Evolutionary conservation across 768 basidiomycete species (phyloP).

Genomic region (Boletus rex-veris): DNA sequence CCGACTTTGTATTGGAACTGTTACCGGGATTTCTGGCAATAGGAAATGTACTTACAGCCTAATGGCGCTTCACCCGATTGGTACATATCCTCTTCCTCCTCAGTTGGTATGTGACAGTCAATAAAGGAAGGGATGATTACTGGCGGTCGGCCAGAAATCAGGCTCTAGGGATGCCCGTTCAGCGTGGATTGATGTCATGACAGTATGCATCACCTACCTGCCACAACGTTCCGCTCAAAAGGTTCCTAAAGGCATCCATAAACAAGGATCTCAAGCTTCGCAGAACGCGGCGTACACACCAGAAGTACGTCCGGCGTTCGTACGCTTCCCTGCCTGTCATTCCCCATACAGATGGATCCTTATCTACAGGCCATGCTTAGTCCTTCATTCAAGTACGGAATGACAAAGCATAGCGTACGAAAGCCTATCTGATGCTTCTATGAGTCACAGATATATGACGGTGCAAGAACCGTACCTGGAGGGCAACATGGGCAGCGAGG

Average conservation of each 20-base stretch:
- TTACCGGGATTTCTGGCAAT: neutral
- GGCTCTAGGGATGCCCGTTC: constrained; percentile 25
- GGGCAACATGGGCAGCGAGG: constrained; percentile 33
- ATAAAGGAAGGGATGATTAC: constrained; percentile 40
- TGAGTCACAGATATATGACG: neutral
- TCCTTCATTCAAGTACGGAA: neutral
- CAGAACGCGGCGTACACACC: constrained; percentile 22
- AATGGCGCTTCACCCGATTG: constrained; percentile 41
- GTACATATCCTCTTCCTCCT: constrained; percentile 44
- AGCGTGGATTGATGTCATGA: neutral
- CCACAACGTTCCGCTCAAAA: constrained; percentile 47
- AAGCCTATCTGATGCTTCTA: constrained; percentile 8
- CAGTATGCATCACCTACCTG: constrained; percentile 23
- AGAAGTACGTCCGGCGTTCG: constrained; percentile 52
- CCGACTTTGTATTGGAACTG: constrained; percentile 36
- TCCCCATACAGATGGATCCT: no score
- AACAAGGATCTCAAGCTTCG: neutral
- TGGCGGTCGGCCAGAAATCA: constrained; percentile 49
- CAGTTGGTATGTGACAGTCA: constrained; percentile 45
- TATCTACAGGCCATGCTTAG: no score
- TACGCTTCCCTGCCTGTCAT: constrained; percentile 13
- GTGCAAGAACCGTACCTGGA: constrained; percentile 35
- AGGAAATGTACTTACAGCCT: constrained; percentile 39
- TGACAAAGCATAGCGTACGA: constrained; percentile 6
- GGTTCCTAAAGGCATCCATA: constrained; percentile 25